Conservation (phyloP, 495 filamentous ascomycete species). For the Podospora appendiculata region DNA sequence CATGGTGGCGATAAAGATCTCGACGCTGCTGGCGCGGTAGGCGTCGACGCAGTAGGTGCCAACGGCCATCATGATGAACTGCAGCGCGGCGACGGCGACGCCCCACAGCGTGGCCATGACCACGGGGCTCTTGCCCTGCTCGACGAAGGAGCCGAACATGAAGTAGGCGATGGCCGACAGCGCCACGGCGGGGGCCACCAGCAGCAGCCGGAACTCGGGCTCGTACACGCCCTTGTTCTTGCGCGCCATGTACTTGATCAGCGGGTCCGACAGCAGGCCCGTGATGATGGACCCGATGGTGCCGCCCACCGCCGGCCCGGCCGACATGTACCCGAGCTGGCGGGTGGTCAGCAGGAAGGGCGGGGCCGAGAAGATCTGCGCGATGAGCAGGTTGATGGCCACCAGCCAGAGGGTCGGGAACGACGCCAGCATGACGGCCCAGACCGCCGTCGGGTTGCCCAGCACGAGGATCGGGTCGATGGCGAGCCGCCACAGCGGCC, state of each 20-base stretch:
- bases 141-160: neutral
- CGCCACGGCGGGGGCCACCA: neutral
- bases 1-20: neutral
- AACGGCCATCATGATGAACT: neutral
- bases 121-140: neutral
- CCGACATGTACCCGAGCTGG: conserved; percentile 80
- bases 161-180: neutral
- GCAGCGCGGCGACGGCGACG: neutral
- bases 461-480: conserved; percentile 56
- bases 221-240: neutral
- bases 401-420: conserved; percentile 92
- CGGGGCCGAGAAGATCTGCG: conserved; percentile 69
- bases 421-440: conserved; percentile 86
- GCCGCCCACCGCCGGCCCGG: conserved; percentile 77
- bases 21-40: neutral
- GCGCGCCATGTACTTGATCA: conserved; percentile 56
- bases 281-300: conserved; percentile 67
- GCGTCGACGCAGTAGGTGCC: neutral
- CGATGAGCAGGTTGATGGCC: conserved; percentile 81
- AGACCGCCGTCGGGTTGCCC: conserved; percentile 77
- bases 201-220: neutral
- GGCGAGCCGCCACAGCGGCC: conserved; percentile 54
- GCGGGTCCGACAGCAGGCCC: conserved; percentile 68
- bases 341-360: conserved; percentile 78
- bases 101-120: conserved; percentile 1